Base-by-base conservation (phyloP, 2,329 filamentous ascomycete genomes). In the Fusarium newnesense region DNA sequence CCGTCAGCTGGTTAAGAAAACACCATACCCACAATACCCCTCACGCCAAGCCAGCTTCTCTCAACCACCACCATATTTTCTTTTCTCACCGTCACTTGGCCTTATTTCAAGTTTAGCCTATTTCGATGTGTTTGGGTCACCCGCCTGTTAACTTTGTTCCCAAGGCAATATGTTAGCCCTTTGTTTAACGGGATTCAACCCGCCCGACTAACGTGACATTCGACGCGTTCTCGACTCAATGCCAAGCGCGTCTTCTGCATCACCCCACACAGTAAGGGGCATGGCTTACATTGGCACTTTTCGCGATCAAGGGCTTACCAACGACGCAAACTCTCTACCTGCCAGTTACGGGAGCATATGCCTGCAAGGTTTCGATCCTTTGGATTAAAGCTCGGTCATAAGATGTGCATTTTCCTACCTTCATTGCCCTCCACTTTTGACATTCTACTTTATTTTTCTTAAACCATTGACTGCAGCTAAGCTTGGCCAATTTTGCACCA, bases 161-260 rank as follows among this genome's bases (percentile, higher is more conserved):
- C 2, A 21, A 18, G 15, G 3, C 28, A 7, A 2, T 13, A 19
- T 50, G 30, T 10, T 11, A 34, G 30, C 47, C 21, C 24, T 24
- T 34, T 19, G 8, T 4, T 9, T 10, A 2, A 8, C 21, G 0
- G 6, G 4, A 9, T 13, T 7, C 9, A 15, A 34, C 1, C 4
- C 2, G 8, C 47, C n/a, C 1, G 8, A 53, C 10, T 12, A 39
- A n/a, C 3, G 18, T 54, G 50, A 5, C 34, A 39, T 54, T 6
- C 5, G 3, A 3, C 24, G 7, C 34, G 50, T 3, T 54, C 34
- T 54, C 19, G 12, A 54, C 34, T 39, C 7, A 9, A 0, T 28
- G 50, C 34, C 34, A 54, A 54, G 34, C 12, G n/a, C 19, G 9
- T 53, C 24, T 15, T 50, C 11, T 50, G n/a, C 30, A 24, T 7